A percentile compares a stretch with the other conserved stretches of the same genome.
phyloP scores from a whole-genome alignment of 2,329 filamentous ascomycete genomes.

The Fusarium sp. region DNA sequence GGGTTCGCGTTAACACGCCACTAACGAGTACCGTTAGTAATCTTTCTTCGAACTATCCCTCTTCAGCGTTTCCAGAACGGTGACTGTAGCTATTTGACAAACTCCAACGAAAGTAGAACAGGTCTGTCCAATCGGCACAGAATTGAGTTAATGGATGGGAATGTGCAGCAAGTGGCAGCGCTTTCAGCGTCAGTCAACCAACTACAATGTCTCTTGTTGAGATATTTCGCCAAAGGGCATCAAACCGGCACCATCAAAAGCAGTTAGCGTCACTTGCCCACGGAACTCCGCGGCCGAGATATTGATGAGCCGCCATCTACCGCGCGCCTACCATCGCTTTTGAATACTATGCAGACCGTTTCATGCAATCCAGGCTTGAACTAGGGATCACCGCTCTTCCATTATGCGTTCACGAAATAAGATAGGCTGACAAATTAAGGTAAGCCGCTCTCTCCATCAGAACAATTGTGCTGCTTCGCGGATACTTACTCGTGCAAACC shows the following conservation, averaged over 20 bases:
- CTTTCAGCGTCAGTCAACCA: not conserved
- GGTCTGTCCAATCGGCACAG: not conserved
- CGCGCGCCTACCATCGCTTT: not conserved
- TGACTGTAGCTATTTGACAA: not conserved
- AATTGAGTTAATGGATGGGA: not conserved
- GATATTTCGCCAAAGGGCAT: not conserved
- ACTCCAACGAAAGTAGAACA: accelerated
- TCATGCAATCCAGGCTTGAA: not conserved
- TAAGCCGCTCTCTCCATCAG: no score
- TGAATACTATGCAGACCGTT: accelerated
- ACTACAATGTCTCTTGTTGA: not conserved
- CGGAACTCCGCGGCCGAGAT: not conserved
- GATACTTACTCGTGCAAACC: not conserved
- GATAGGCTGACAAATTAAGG: not conserved
- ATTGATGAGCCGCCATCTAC: not conserved
- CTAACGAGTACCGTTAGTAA: no score
- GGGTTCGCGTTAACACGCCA: not conserved
- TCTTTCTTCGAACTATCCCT: no score
- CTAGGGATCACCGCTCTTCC: not conserved
- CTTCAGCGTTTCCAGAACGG: no score
- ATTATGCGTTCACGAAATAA: not conserved
- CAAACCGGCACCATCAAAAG: not conserved
- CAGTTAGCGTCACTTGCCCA: not conserved
- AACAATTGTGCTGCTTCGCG: not conserved
- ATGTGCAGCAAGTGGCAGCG: not conserved